Evolutionary conservation across 805 yeast species (phyloP).

Genomic region (Starmerella vaccinii): DNA sequence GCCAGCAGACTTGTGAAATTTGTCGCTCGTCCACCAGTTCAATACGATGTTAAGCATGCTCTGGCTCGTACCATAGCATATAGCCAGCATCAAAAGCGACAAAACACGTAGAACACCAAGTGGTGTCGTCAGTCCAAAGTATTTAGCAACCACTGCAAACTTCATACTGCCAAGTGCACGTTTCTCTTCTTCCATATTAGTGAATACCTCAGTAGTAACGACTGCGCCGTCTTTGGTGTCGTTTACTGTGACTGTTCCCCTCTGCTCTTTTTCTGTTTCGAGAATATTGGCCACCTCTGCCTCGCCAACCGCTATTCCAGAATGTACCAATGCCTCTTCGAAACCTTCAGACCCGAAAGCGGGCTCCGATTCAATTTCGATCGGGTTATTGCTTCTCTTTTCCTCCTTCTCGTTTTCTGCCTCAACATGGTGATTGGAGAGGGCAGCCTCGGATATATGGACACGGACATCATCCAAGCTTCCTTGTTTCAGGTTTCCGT

Average conservation of each 20-base stretch:
- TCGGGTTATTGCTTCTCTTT: too few relatives aligned
- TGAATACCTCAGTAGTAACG: neutral
- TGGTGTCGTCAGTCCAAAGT: constrained; percentile 12
- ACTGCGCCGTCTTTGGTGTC: neutral
- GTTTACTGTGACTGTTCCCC: neutral
- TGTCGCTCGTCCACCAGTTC: constrained; percentile 57
- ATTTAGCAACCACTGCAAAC: constrained; percentile 30
- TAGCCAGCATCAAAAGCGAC: neutral
- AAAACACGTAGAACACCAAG: neutral
- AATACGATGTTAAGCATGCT: constrained; percentile 33
- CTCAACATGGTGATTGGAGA: too few relatives aligned
- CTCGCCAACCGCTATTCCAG: neutral
- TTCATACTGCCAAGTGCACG: constrained; percentile 6
- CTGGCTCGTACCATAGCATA: constrained; percentile 38
- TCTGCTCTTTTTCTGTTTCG: neutral
- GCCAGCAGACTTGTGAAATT: constrained; percentile 38
- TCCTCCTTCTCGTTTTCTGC: too few relatives aligned
- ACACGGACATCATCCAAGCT: neutral
- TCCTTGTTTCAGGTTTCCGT: constrained; percentile 35
- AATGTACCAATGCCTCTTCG: neutral
- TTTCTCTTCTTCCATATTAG: constrained; percentile 1
- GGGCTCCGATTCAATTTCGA: neutral
- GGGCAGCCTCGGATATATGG: neutral
- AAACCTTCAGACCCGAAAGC: neutral
- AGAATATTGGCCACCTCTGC: neutral